Evolutionary conservation across 495 filamentous ascomycete species (phyloP).

Genomic region (Aspergillus mulundensis): DNA sequence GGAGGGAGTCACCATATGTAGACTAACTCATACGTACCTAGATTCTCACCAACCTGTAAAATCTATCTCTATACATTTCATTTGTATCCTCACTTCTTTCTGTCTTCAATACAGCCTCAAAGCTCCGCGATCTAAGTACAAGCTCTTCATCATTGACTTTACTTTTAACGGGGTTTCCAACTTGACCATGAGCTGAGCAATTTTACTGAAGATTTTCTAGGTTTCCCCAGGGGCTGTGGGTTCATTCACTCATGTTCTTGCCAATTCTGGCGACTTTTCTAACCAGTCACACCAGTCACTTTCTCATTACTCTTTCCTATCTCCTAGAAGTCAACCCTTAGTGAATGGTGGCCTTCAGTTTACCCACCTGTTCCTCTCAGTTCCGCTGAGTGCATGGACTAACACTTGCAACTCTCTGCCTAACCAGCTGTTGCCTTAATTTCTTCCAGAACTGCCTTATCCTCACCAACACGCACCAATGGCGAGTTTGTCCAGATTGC

Average conservation of each 20-base stretch:
- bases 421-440: no score
- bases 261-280: background rate
- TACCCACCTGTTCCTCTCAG: background rate
- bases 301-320: background rate
- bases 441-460: no score
- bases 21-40: constrained; percentile 49
- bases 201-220: no score
- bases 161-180: no score
- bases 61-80: constrained; percentile 46
- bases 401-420: no score
- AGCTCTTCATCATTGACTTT: background rate
- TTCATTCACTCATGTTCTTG: background rate
- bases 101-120: background rate
- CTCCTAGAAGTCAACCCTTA: background rate
- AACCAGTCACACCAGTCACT: background rate
- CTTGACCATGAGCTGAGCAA: background rate
- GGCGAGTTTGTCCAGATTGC: background rate
- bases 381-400: no score
- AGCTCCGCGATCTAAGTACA: background rate
- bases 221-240: background rate
- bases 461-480: background rate
- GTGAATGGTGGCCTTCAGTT: no score
- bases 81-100: constrained; percentile 25
- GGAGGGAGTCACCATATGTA: constrained; percentile 38
- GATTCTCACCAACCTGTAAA: constrained; percentile 46